A percentile compares a stretch with the other conserved stretches of the same genome.
Evolutionary conservation across 2,329 filamentous ascomycete species (phyloP).

Genomic region (Septoria petroselini): DNA sequence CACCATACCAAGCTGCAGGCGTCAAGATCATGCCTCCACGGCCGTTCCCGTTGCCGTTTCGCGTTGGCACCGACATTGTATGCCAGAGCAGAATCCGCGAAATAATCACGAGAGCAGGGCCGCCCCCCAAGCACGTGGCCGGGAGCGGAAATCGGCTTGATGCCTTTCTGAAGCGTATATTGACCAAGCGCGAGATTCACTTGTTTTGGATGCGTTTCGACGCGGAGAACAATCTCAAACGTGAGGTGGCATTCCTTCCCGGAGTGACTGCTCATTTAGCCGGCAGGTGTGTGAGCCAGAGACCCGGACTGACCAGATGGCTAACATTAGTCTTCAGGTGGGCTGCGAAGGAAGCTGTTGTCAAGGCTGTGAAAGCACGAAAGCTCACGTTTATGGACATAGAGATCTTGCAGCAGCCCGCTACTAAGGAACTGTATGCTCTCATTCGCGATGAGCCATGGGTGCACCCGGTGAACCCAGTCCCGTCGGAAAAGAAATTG

Average conservation of each 20-base stretch:
- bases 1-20: too few relatives aligned
- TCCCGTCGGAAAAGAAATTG: neutral
- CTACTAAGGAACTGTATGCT: slow-evolving; percentile 62
- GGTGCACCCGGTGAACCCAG: neutral
- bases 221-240: neutral
- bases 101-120: slow-evolving; percentile 49
- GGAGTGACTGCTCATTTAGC: slow-evolving; percentile 17
- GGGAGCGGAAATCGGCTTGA: slow-evolving; percentile 18
- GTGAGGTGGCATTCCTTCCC: too few relatives aligned
- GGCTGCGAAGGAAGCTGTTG: slow-evolving; percentile 52
- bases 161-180: slow-evolving; percentile 28
- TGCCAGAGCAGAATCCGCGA: slow-evolving; percentile 60
- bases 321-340: slow-evolving; percentile 36
- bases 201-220: slow-evolving; percentile 22
- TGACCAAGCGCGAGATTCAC: slow-evolving; percentile 30
- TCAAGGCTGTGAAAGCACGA: slow-evolving; percentile 42
- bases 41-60: slow-evolving; percentile 63
- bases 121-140: neutral
- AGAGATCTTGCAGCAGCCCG: slow-evolving; percentile 36
- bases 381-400: slow-evolving; percentile 40
- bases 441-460: slow-evolving; percentile 19
- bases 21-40: slow-evolving; percentile 41
- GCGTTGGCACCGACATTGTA: slow-evolving; percentile 75
- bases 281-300: slow-evolving; percentile 26
- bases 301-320: neutral